These are phyloP conservation scores for Lizanozyma gosingica DNA, from an alignment of 1,139 yeast species.

Conservation along the genomic window DNA sequence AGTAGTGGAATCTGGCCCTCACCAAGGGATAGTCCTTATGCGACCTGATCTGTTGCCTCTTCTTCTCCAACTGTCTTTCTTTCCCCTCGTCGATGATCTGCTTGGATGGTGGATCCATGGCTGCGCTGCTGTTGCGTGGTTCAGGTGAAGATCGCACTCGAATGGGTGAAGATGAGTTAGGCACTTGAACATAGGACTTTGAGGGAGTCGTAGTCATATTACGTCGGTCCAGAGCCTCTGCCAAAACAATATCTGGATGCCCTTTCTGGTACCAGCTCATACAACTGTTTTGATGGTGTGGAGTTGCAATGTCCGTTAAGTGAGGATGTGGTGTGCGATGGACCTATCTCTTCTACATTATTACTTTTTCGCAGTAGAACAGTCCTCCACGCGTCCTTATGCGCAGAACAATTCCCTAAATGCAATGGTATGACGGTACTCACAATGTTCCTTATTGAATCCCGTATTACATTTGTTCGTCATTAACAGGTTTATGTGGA, in stretches of 20 bases:
- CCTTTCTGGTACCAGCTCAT: constrained; percentile 28
- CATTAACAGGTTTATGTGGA: too few relatives aligned
- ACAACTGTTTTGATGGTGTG: constrained; percentile 15
- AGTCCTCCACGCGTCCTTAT: too few relatives aligned
- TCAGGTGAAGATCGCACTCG: constrained; percentile 17
- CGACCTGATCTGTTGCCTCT: constrained; percentile 30
- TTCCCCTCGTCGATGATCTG: constrained; percentile 13
- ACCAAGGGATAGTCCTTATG: constrained; percentile 42
- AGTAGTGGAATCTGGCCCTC: constrained; percentile 36
- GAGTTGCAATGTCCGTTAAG: too few relatives aligned
- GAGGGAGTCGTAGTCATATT: not conserved
- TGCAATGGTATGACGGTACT: too few relatives aligned
- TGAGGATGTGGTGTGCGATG: too few relatives aligned
- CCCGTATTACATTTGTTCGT: too few relatives aligned
- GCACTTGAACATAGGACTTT: constrained; percentile 22
- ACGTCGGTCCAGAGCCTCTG: constrained; percentile 13
- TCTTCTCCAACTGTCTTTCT: constrained; percentile 23
- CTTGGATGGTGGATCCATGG: constrained; percentile 2
- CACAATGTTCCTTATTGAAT: too few relatives aligned
- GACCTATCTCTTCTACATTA: too few relatives aligned
- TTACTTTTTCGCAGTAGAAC: too few relatives aligned
- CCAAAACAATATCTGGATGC: constrained; percentile 12
- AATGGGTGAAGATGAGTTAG: constrained; percentile 27
- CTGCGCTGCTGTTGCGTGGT: constrained; percentile 1
- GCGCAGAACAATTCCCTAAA: too few relatives aligned